Evolutionary conservation across 1,284 basidiomycete species (phyloP).

Genomic region (Ganoderma leucocontextum): DNA sequence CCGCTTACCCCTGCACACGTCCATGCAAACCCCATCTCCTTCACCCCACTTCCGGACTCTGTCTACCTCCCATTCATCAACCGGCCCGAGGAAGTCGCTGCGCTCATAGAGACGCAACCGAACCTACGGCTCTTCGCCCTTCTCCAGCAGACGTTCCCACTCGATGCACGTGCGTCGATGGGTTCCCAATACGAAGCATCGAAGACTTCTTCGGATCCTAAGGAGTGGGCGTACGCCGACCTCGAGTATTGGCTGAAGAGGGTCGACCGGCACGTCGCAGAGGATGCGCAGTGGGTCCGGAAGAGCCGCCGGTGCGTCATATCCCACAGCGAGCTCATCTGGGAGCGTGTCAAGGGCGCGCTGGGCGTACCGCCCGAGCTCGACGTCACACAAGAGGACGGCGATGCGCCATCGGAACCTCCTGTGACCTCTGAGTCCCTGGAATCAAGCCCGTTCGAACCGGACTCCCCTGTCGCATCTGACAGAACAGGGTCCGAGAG

Average conservation of each 20-base stretch:
- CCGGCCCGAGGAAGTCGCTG: conserved; percentile 68
- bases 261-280: conserved; percentile 62
- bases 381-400: conserved; percentile 60
- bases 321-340: conserved; percentile 77
- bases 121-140: conserved; percentile 74
- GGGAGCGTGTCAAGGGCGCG: conserved; percentile 83
- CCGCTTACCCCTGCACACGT: conserved; percentile 25
- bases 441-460: conserved; percentile 28
- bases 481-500: conserved; percentile 28
- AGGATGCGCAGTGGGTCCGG: conserved; percentile 71
- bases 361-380: conserved; percentile 81
- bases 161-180: conserved; percentile 36
- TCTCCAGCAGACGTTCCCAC: conserved; percentile 71
- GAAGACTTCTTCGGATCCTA: conserved; percentile 50
- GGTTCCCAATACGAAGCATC: conserved; percentile 38
- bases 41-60: conserved; percentile 74
- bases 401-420: conserved; percentile 10
- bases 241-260: conserved; percentile 67
- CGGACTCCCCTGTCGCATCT: conserved; percentile 25
- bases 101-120: conserved; percentile 66
- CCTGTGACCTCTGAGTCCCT: conserved; percentile 24
- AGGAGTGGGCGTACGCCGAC: conserved; percentile 65
- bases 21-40: conserved; percentile 53
- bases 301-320: conserved; percentile 73
- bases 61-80: conserved; percentile 82